Conservation (phyloP, 2,329 filamentous ascomycete species). For the Mycosphaerella sp. region DNA sequence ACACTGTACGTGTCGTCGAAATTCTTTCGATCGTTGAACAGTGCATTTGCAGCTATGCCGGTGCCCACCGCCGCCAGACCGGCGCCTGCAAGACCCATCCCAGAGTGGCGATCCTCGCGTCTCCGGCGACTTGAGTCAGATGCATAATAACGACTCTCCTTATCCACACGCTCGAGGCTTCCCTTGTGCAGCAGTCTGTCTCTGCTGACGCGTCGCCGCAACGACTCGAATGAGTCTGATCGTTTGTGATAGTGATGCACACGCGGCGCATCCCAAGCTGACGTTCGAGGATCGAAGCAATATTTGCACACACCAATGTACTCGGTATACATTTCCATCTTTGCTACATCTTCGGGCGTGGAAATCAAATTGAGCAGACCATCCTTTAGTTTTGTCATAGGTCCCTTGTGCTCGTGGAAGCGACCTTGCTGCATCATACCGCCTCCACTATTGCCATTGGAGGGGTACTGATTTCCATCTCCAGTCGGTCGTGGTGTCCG, state of each 20-base stretch:
- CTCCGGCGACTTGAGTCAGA: slow-evolving; percentile 45
- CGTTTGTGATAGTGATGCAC: slow-evolving; percentile 50
- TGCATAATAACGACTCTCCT: slow-evolving; percentile 53
- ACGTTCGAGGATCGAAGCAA: slow-evolving; percentile 57
- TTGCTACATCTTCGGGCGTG: slow-evolving; percentile 53
- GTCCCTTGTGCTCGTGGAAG: slow-evolving; percentile 50
- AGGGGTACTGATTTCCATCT: slow-evolving; percentile 16
- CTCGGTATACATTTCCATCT: slow-evolving; percentile 63
- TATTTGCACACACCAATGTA: slow-evolving; percentile 60
- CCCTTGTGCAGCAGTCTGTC: slow-evolving; percentile 24
- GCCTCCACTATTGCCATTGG: slow-evolving; percentile 10
- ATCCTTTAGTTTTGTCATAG: slow-evolving; percentile 56
- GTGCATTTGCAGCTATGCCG: slow-evolving; percentile 43
- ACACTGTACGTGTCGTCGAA: slow-evolving; percentile 58
- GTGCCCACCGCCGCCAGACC: slow-evolving; percentile 46
- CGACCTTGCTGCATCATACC: slow-evolving; percentile 24
- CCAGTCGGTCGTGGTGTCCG: slow-evolving; percentile 14
- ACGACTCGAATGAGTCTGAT: slow-evolving; percentile 29
- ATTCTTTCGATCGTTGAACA: slow-evolving; percentile 48
- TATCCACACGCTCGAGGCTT: slow-evolving; percentile 49
- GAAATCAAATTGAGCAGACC: slow-evolving; percentile 40
- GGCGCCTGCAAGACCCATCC: slow-evolving; percentile 49
- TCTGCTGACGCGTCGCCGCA: slow-evolving; percentile 26
- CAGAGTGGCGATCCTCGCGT: slow-evolving; percentile 34
- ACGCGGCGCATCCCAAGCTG: slow-evolving; percentile 52